A percentile compares a stretch with the other conserved stretches of the same genome.
phyloP scores from a whole-genome alignment of 2,329 filamentous ascomycete species.

The Ilyonectria sp. region DNA sequence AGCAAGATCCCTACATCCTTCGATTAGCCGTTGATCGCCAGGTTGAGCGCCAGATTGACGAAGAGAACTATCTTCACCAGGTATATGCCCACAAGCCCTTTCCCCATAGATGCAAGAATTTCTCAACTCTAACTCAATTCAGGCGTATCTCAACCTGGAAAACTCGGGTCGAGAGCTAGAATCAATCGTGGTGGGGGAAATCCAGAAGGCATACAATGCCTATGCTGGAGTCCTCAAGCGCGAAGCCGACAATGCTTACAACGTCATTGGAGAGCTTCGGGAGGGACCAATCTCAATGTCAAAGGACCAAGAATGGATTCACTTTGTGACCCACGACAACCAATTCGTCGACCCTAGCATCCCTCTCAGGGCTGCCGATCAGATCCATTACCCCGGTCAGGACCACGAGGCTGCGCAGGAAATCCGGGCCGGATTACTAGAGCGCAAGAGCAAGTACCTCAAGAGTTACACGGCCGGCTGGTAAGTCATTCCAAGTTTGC shows the following conservation, averaged over 20 bases:
- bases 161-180: conserved; percentile 95
- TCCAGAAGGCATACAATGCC: conserved; percentile 97
- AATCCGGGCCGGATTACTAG: conserved; percentile 90
- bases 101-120: neutral
- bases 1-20: conserved; percentile 92
- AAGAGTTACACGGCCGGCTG: conserved; percentile 98
- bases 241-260: conserved; percentile 87
- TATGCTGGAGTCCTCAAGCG: conserved; percentile 93
- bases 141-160: conserved; percentile 96
- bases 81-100: conserved; percentile 62
- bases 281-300: conserved; percentile 92
- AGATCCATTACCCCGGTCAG: conserved; percentile 92
- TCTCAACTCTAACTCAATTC: conserved; percentile 5
- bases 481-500: conserved; percentile 65
- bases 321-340: conserved; percentile 84
- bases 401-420: conserved; percentile 87
- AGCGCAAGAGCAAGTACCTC: conserved; percentile 98
- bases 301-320: conserved; percentile 91
- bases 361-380: conserved; percentile 82
- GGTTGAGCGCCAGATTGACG: conserved; percentile 92
- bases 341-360: conserved; percentile 90
- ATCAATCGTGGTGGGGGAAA: conserved; percentile 95
- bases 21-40: conserved; percentile 89
- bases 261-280: conserved; percentile 84
- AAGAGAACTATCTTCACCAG: conserved; percentile 97